Percentiles rank a stretch among this genome's conserved stretches.
Conservation (phyloP, 495 filamentous ascomycete genomes). For the Sporormia fimetaria region DNA sequence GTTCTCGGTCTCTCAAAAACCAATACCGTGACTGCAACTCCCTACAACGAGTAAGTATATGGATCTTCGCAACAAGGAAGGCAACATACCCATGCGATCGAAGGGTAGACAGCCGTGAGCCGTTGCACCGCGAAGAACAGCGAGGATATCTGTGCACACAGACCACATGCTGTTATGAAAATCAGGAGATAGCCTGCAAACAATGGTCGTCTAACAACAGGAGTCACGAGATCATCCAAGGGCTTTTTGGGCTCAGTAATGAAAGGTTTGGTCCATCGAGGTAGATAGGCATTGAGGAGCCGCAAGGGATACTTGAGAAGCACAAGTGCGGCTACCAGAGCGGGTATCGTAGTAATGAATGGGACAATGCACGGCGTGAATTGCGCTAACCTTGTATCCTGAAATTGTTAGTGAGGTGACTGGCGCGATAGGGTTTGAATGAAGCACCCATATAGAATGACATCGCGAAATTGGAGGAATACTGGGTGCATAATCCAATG, state of each 20-base stretch:
- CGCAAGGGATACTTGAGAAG: slow-evolving; percentile 32
- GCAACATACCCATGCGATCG: slow-evolving; percentile 40
- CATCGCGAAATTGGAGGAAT: slow-evolving; percentile 3
- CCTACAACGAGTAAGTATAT: slow-evolving; percentile 30
- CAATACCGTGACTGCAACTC: slow-evolving; percentile 36
- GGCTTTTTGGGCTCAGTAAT: slow-evolving; percentile 35
- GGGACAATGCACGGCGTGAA: slow-evolving; percentile 40
- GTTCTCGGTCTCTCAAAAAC: slow-evolving; percentile 40
- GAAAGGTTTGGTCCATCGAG: slow-evolving; percentile 43
- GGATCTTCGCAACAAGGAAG: not conserved
- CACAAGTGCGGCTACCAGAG: slow-evolving; percentile 34
- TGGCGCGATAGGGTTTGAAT: not conserved
- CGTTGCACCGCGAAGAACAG: slow-evolving; percentile 30
- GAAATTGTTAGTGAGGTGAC: not conserved
- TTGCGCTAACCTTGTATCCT: slow-evolving; percentile 43
- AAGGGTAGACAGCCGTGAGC: slow-evolving; percentile 27
- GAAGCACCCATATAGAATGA: slow-evolving; percentile 18
- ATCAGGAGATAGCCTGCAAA: slow-evolving; percentile 35
- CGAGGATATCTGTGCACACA: slow-evolving; percentile 35
- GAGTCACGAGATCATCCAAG: slow-evolving; percentile 27
- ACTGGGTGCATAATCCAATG: too few species aligned
- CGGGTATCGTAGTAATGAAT: slow-evolving; percentile 39
- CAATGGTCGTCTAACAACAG: slow-evolving; percentile 23
- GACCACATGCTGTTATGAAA: slow-evolving; percentile 33
- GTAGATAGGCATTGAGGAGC: slow-evolving; percentile 27